These are phyloP conservation scores for Tremella fuciformis DNA, from an alignment of 768 basidiomycete species.

Conservation along the genomic window DNA sequence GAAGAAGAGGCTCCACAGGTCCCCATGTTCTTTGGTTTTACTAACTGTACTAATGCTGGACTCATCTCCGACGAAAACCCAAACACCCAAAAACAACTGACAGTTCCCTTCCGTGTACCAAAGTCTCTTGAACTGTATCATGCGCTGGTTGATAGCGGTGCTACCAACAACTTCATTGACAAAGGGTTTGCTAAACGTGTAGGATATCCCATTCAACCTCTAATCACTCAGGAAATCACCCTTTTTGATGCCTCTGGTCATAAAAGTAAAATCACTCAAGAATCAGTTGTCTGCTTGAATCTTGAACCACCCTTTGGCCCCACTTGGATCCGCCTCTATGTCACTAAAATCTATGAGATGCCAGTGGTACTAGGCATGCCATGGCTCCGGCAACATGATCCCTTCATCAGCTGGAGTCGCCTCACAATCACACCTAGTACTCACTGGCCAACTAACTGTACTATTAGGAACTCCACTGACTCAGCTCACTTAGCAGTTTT, in stretches of 20 bases:
- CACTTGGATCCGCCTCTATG: background rate
- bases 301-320: background rate
- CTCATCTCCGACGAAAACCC: background rate
- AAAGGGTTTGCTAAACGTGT: constrained; percentile 2
- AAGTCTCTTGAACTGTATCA: background rate
- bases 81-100: background rate
- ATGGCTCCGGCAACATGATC: constrained; percentile 17
- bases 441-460: background rate
- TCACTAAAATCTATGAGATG: constrained; percentile 7
- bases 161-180: constrained; percentile 22
- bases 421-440: constrained; percentile 6
- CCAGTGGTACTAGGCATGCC: constrained; percentile 19
- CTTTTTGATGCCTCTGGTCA: background rate
- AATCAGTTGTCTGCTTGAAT: constrained; percentile 2
- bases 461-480: background rate
- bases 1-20: background rate
- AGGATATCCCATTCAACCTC: constrained; percentile 5
- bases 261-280: background rate
- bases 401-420: constrained; percentile 12
- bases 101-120: background rate
- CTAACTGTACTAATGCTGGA: no score
- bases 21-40: background rate
- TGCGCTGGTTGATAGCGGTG: constrained; percentile 19
- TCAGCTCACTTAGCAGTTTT: background rate
- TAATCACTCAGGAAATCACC: background rate